These are phyloP conservation scores for Sclerotinia minor DNA, from an alignment of 2,329 filamentous ascomycete species.

Conservation along the genomic window DNA sequence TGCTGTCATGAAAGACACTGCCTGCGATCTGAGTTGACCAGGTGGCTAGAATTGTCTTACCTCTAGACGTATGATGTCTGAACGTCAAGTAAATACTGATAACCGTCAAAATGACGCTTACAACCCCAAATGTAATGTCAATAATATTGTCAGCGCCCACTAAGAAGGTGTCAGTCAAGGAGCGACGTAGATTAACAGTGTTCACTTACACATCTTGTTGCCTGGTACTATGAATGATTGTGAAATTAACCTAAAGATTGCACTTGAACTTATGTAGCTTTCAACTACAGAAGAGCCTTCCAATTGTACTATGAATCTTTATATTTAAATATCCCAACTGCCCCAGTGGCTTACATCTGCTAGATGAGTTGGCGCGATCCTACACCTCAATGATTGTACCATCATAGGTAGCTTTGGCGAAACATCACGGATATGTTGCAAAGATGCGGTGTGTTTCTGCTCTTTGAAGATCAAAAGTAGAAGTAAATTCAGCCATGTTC, in stretches of 20 bases:
- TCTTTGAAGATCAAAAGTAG: not conserved
- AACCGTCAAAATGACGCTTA: not conserved
- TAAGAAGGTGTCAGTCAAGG: not conserved
- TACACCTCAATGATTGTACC: not conserved
- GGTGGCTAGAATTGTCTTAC: not conserved
- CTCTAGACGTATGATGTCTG: not conserved
- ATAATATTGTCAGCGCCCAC: conserved; percentile 15
- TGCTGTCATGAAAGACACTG: too few species aligned
- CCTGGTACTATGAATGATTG: not conserved
- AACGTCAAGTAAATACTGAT: conserved; percentile 1
- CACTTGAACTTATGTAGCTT: not conserved
- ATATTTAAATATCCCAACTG: not conserved
- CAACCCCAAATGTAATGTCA: conserved; percentile 3
- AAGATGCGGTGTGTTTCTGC: not conserved
- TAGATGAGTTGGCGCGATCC: not conserved
- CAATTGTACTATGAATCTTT: not conserved
- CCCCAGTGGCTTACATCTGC: conserved; percentile 1
- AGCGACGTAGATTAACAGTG: not conserved
- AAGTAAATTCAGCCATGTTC: not conserved
- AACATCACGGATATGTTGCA: not conserved
- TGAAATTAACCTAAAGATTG: not conserved
- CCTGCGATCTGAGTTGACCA: not conserved
- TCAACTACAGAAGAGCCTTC: not conserved
- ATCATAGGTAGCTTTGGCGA: not conserved
- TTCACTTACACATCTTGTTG: conserved; percentile 11